phyloP scores from a whole-genome alignment of 257 asterid genomes.

The Jacaranda copaia region DNA sequence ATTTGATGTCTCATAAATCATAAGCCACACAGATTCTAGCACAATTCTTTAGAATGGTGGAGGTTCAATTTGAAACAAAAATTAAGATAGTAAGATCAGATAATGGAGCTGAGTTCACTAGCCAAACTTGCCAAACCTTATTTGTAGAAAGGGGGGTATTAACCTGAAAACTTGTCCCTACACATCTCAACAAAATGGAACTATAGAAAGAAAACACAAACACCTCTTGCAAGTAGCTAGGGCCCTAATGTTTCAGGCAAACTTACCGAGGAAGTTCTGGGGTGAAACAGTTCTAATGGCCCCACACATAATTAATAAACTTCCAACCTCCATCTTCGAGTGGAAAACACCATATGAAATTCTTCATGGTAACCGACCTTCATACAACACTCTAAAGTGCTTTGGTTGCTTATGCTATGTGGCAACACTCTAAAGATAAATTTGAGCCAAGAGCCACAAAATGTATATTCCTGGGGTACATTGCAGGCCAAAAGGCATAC shows the following conservation, averaged over 20 bases:
- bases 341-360: not conserved
- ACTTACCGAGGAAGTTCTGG: not conserved
- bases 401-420: conserved; percentile 8
- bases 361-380: not conserved
- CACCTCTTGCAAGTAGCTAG: not conserved
- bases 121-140: not conserved
- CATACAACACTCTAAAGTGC: not conserved
- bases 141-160: not conserved
- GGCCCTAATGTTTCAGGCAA: not conserved
- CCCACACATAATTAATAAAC: not conserved
- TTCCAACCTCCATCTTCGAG: not conserved
- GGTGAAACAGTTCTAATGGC: conserved; percentile 4
- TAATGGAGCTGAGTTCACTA: conserved; percentile 12
- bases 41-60: not conserved
- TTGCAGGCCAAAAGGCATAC: not conserved
- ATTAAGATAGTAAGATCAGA: not conserved
- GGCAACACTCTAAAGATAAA: not conserved
- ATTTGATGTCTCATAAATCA: not conserved
- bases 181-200: conserved; percentile 3
- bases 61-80: not conserved
- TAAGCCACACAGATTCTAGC: not conserved
- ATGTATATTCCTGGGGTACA: not conserved
- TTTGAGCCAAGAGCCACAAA: not conserved
- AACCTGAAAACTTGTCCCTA: not conserved
- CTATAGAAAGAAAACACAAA: not conserved